phyloP scores from a whole-genome alignment of 345 rosid species.

The Corchorus olitorius region DNA sequence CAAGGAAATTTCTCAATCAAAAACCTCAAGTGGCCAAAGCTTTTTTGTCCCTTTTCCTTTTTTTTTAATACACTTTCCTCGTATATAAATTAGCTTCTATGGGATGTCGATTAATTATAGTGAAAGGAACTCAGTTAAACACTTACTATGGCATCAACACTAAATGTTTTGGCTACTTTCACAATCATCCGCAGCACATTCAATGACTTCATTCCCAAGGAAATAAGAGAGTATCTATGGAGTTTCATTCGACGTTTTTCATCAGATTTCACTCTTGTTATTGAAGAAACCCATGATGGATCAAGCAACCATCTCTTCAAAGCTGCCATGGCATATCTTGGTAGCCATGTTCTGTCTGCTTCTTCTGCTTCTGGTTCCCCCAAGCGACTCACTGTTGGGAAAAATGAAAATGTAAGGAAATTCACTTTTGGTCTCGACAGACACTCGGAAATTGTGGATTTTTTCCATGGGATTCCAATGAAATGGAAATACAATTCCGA shows the following conservation, averaged over 20 bases:
- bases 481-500: conserved; percentile 36
- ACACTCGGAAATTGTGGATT: conserved; percentile 36
- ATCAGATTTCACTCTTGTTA: conserved; percentile 31
- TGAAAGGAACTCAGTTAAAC: not conserved
- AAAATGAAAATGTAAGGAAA: conserved; percentile 31
- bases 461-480: conserved; percentile 33
- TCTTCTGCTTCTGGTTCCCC: conserved; percentile 11
- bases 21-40: not conserved
- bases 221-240: conserved; percentile 27
- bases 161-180: conserved; percentile 32
- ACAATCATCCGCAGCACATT: conserved; percentile 38
- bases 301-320: conserved; percentile 38
- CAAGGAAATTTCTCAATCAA: not conserved
- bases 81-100: not conserved
- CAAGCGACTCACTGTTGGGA: conserved; percentile 38
- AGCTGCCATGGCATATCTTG: conserved; percentile 32
- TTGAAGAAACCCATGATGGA: conserved; percentile 40
- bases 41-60: not conserved
- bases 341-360: conserved; percentile 23
- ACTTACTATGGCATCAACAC: conserved; percentile 4
- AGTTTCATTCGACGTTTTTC: conserved; percentile 33
- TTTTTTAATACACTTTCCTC: no score
- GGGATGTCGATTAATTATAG: not conserved
- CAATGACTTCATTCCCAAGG: conserved; percentile 36
- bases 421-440: conserved; percentile 35